Percentiles rank a stretch among this genome's conserved stretches.
Conservation (phyloP, 1,284 basidiomycete species). For the Tetrapyrgos nigripes region DNA sequence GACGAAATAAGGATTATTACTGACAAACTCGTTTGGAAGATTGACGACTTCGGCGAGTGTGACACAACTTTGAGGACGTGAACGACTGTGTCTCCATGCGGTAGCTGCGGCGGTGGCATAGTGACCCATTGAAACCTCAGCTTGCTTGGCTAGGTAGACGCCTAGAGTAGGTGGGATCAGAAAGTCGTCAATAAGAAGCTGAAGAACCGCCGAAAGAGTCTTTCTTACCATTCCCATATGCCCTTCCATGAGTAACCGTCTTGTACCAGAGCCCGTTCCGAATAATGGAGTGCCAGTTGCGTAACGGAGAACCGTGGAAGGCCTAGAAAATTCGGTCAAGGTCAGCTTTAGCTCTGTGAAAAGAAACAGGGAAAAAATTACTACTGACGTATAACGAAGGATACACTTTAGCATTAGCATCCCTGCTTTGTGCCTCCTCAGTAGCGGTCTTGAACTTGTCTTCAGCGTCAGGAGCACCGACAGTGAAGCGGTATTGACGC, state of each 20-base stretch:
- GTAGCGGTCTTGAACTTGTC: slow-evolving; percentile 59
- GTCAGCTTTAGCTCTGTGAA: neutral
- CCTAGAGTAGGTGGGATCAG: slow-evolving; percentile 46
- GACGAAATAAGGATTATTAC: slow-evolving; percentile 57
- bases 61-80: slow-evolving; percentile 51
- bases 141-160: slow-evolving; percentile 69
- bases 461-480: slow-evolving; percentile 70
- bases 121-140: slow-evolving; percentile 46
- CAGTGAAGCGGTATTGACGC: slow-evolving; percentile 68
- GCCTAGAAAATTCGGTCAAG: slow-evolving; percentile 42
- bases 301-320: slow-evolving; percentile 65
- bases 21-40: slow-evolving; percentile 54
- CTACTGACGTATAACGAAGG: slow-evolving; percentile 60
- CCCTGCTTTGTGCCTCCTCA: slow-evolving; percentile 37
- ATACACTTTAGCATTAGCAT: slow-evolving; percentile 48
- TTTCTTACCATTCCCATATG: slow-evolving; percentile 60
- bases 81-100: slow-evolving; percentile 55
- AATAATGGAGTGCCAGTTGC: slow-evolving; percentile 77
- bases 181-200: neutral
- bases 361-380: neutral
- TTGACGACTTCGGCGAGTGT: slow-evolving; percentile 70
- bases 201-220: neutral
- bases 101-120: slow-evolving; percentile 43
- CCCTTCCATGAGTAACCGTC: slow-evolving; percentile 54
- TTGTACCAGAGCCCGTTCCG: slow-evolving; percentile 70